Evolutionary conservation across 2,329 filamentous ascomycete species (phyloP), one percentile per base, ranked within the genome.

Genomic region (Diaporthe caulivora): DNA sequence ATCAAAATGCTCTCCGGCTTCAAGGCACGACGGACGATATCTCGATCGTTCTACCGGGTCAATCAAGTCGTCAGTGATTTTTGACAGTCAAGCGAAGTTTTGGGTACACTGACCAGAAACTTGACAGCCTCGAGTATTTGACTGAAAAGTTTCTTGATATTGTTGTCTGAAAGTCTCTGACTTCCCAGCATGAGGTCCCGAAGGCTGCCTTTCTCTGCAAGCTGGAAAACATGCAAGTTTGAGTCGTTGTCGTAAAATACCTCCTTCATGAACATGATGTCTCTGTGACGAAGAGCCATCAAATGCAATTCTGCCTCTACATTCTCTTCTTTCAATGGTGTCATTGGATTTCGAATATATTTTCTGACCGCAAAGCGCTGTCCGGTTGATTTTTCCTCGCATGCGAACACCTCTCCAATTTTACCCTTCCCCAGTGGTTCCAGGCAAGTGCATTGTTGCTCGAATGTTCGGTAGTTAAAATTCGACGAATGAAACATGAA

Each of bases 271-370:
- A 95, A 98, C 13, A 98, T 87, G 70, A 99, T 89, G 77, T 97
- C 97, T 3, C 94, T 94, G 82, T 99, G 97, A 80, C 94, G 97
- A 74, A 99, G 94, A n/a, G 95, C 92, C 95, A 98, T 98, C 75
- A 99, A n/a, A 98, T 94, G 21, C 94, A 96, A 80, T 98, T 97
- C 82, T 99, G 97, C 82, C 98, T 95, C 80, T 98, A 98, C 84
- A 2, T 94, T 92, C 74, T 97, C 95, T 7, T 92, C 91, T 82
- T n/a, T n/a, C n/a, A n/a, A 95, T 96, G 29, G 93, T 93, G 76
- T 90, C 91, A 77, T 98, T 95, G 24, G 10, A 58, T 51, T 95
- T 95, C 74, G 92, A 88, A 26, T 94, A 80, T 99, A 98, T 73
- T 96, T 92, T 85, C 99, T 99, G 79, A 98, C 97, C 2, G 97